Evolutionary conservation across 495 filamentous ascomycete genomes (phyloP).

Genomic region (Elasticomyces elasticus): DNA sequence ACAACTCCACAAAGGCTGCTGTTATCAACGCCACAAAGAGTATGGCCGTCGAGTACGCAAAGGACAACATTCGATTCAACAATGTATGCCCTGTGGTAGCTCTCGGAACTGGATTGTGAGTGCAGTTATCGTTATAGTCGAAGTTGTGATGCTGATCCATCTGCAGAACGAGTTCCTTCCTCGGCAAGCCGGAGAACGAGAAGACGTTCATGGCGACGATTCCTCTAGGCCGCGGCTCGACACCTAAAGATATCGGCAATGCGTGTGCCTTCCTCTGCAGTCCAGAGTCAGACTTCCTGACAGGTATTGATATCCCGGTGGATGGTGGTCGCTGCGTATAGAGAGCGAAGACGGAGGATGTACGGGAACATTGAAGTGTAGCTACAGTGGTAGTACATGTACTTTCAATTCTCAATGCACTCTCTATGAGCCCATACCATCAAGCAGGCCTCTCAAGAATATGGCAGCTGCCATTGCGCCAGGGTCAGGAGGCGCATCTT

Average conservation of each 20-base stretch:
- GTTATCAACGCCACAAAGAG: constrained; percentile 24
- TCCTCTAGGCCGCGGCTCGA: constrained; percentile 53
- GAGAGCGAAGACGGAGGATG: background rate
- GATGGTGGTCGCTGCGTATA: constrained; percentile 42
- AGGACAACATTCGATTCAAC: constrained; percentile 25
- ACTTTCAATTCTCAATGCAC: background rate
- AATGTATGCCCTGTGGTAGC: constrained; percentile 19
- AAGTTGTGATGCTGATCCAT: constrained; percentile 29
- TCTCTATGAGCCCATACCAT: constrained; percentile 18
- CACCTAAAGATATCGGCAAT: constrained; percentile 56
- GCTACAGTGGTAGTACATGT: too few relatives aligned
- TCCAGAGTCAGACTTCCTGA: constrained; percentile 59
- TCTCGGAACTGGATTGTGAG: constrained; percentile 20
- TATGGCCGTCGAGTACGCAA: constrained; percentile 24
- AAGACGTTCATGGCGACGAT: constrained; percentile 57
- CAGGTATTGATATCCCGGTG: constrained; percentile 54
- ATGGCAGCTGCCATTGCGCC: constrained; percentile 54
- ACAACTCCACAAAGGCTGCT: constrained; percentile 25
- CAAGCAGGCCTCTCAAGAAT: constrained; percentile 42
- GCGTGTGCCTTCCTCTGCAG: constrained; percentile 58
- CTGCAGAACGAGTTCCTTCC: constrained; percentile 55
- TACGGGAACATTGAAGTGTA: too few relatives aligned
- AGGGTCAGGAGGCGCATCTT: constrained; percentile 46
- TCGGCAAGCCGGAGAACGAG: constrained; percentile 57
- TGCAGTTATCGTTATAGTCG: background rate